Percentiles rank a stretch among this genome's conserved stretches.
phyloP scores from a whole-genome alignment of 441 rosid species.

The Lepidium campestre region DNA sequence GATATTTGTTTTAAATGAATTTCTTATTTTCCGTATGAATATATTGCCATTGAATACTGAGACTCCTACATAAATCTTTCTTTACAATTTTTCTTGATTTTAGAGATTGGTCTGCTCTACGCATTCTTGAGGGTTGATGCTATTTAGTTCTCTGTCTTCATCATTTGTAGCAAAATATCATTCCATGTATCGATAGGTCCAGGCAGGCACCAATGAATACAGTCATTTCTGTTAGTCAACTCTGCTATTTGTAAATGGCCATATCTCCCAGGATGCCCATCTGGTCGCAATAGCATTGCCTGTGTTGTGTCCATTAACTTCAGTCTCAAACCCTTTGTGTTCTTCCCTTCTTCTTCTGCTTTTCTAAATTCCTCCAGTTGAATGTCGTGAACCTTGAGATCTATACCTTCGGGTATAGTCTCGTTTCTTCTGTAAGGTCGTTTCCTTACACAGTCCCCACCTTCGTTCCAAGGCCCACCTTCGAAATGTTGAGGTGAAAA shows the following conservation, averaged over 20 bases:
- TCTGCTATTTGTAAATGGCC: conserved; percentile 24
- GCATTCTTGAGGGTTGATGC: background rate
- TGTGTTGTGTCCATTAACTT: conserved; percentile 34
- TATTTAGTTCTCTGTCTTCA: conserved; percentile 14
- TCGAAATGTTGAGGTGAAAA: conserved; percentile 44
- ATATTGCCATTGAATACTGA: conserved; percentile 5
- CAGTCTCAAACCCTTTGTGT: conserved; percentile 18
- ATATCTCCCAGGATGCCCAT: conserved; percentile 42
- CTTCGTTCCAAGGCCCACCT: conserved; percentile 37
- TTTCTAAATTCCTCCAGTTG: conserved; percentile 35
- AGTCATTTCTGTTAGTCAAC: conserved; percentile 29
- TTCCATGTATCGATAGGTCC: conserved; percentile 46
- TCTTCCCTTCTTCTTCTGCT: conserved; percentile 26
- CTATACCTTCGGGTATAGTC: conserved; percentile 16
- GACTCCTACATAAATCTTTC: conserved; percentile 6
- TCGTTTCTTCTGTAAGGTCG: conserved; percentile 31
- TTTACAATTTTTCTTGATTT: background rate
- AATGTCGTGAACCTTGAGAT: conserved; percentile 29
- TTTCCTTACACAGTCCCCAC: conserved; percentile 36
- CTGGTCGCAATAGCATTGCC: conserved; percentile 41
- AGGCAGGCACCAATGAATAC: conserved; percentile 55
- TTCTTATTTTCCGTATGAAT: background rate
- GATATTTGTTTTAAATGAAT: background rate
- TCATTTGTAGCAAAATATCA: conserved; percentile 28
- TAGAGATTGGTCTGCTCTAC: background rate